These are phyloP conservation scores for Quercus dentata DNA, from an alignment of 306 rosid genomes.

Conservation along the genomic window DNA sequence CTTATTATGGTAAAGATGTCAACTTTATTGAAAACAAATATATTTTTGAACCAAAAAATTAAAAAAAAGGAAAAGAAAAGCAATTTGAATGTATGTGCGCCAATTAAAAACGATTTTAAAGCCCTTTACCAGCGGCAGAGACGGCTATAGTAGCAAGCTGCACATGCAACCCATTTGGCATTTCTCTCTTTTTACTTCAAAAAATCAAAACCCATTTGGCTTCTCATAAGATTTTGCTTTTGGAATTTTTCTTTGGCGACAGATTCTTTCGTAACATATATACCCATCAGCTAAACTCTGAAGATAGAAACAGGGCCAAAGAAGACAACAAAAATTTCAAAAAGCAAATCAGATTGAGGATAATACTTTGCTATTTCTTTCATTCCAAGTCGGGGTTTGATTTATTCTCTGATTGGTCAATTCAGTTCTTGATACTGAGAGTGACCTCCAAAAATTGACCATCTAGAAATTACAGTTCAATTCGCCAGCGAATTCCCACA, in stretches of 20 bases:
- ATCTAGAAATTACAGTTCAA: no score
- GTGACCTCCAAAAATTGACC: no score
- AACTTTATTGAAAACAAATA: no score
- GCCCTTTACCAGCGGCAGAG: conserved; percentile 30
- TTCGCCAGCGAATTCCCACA: no score
- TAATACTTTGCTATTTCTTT: no score
- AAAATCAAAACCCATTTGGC: conserved; percentile 46
- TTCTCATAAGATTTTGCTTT: conserved; percentile 18
- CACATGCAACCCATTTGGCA: conserved; percentile 63
- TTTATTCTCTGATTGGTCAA: no score
- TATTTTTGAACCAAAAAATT: no score
- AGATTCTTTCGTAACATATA: conserved; percentile 19
- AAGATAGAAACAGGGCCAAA: conserved; percentile 22
- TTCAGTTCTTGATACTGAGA: no score
- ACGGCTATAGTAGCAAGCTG: conserved; percentile 21
- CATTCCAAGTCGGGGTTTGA: no score
- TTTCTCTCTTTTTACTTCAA: conserved; percentile 7
- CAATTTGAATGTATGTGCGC: conserved; percentile 18
- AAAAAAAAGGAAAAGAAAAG: no score
- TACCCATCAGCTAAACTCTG: conserved; percentile 4
- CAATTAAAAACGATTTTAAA: conserved; percentile 43
- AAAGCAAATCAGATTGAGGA: background rate
- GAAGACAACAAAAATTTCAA: conserved; percentile 20
- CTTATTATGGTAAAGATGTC: conserved; percentile 13
- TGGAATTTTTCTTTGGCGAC: conserved; percentile 11